These are phyloP conservation scores for Tylopilus intermedius DNA, from an alignment of 768 basidiomycete species.

Conservation along the genomic window DNA sequence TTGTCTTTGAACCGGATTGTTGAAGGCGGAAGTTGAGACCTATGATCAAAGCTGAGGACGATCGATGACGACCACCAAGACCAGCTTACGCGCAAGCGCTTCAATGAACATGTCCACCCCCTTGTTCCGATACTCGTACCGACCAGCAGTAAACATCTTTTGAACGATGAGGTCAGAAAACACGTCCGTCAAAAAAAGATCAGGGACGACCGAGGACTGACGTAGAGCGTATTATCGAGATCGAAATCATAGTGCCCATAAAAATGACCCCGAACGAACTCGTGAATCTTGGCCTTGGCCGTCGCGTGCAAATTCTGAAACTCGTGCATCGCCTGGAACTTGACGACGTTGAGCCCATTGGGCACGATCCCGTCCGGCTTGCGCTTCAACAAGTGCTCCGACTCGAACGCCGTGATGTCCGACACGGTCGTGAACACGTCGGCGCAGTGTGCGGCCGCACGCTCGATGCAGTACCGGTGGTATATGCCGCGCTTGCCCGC, in stretches of 20 bases:
- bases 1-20: slow-evolving; percentile 61
- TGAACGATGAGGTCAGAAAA: slow-evolving; percentile 1
- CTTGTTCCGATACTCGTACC: slow-evolving; percentile 99
- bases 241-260: slow-evolving; percentile 98
- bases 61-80: background rate
- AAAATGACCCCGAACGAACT: slow-evolving; percentile 96
- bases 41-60: slow-evolving; percentile 7
- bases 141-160: slow-evolving; percentile 97
- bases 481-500: slow-evolving; percentile 99
- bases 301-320: slow-evolving; percentile 94
- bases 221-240: slow-evolving; percentile 85
- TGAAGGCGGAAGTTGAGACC: slow-evolving; percentile 61
- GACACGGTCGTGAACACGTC: slow-evolving; percentile 98
- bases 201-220: slow-evolving; percentile 30
- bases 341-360: slow-evolving; percentile 97
- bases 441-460: slow-evolving; percentile 88
- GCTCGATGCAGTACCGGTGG: slow-evolving; percentile 96
- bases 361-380: slow-evolving; percentile 97
- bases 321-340: slow-evolving; percentile 99
- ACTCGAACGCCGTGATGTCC: slow-evolving; percentile 97
- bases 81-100: slow-evolving; percentile 72
- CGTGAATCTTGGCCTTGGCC: slow-evolving; percentile 96
- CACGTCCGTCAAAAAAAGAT: background rate
- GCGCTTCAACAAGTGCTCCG: slow-evolving; percentile 92
- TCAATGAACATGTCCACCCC: slow-evolving; percentile 99